Base-by-base conservation (phyloP, 2,329 filamentous ascomycete genomes). In the Ophiocordyceps robertsii region DNA sequence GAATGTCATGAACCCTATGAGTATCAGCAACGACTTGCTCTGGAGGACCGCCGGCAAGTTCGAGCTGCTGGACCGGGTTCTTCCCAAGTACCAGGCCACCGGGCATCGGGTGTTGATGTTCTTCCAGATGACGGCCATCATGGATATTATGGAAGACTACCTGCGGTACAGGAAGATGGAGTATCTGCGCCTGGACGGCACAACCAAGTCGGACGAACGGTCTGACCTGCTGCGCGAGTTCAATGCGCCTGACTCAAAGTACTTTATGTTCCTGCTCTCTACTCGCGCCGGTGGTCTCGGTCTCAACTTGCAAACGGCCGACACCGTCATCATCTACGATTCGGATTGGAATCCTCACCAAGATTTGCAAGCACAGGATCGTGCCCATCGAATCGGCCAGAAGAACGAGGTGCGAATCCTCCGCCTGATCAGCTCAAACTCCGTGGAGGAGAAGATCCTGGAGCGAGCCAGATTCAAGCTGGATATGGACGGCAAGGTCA, bases 131-230 rank as follows among this genome's bases (percentile, higher is more conserved):
- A 98, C 92, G 4, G 89, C 94, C 47, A 98, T 98, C 59, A 98
- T 98, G 92, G 95, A 98, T 65, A 98, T 98, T 56, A 96, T 98
- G 92, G 92, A 98, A 55, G 92, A 98, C 60, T 98, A 94, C 61
- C 66, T 98, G 48, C 82, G 90, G 4, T 82, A 87, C 56, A 77
- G 86, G 49, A 83, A 82, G 38, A 72, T 95, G 51, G 74, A 84
- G 56, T 98, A 94, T 59, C 73, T 98, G 51, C 88, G 92, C 59
- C 72, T 98, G 46, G 92, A 98, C 56, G 92, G 92, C 68, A 92
- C 88, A 1, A 98, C 92, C 38, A 98, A 98, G 62, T 89, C 92
- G 1, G 92, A 98, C 56, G 92, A 98, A 64, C 86, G 92, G 51
- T 95, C 89, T 1, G 88, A 95, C 41, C 72, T 98, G 44, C 68